Evolutionary conservation across 2,329 filamentous ascomycete genomes (phyloP).

Genomic region (Cercospora sp.): DNA sequence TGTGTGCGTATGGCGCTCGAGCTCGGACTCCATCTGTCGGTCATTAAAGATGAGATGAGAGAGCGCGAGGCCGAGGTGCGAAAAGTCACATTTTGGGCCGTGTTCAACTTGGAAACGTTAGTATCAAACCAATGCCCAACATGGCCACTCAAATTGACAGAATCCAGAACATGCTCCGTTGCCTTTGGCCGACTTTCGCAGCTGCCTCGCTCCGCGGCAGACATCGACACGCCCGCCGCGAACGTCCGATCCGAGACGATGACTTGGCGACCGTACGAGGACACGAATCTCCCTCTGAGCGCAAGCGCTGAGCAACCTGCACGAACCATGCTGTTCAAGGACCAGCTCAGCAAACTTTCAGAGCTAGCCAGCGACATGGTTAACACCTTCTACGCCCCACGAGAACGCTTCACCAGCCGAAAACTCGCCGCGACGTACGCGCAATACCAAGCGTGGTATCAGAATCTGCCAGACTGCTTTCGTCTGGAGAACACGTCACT

Average conservation of each 20-base stretch:
- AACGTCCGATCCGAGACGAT: slow-evolving; percentile 36
- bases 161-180: slow-evolving; percentile 47
- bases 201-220: slow-evolving; percentile 52
- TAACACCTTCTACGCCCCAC: slow-evolving; percentile 71
- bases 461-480: slow-evolving; percentile 64
- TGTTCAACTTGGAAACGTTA: slow-evolving; percentile 53
- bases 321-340: slow-evolving; percentile 48
- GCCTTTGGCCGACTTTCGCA: slow-evolving; percentile 51
- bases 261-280: slow-evolving; percentile 43
- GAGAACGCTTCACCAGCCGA: slow-evolving; percentile 63
- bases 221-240: slow-evolving; percentile 48
- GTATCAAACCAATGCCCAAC: slow-evolving; percentile 24
- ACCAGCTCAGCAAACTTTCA: slow-evolving; percentile 68
- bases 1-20: slow-evolving; percentile 72
- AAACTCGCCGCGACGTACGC: slow-evolving; percentile 66
- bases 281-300: slow-evolving; percentile 46
- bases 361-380: slow-evolving; percentile 72
- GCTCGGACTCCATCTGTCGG: slow-evolving; percentile 64
- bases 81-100: slow-evolving; percentile 56
- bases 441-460: slow-evolving; percentile 72
- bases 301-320: slow-evolving; percentile 68
- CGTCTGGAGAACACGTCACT: slow-evolving; percentile 68
- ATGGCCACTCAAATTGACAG: slow-evolving; percentile 17
- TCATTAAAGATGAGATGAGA: slow-evolving; percentile 40
- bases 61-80: slow-evolving; percentile 51